Evolutionary conservation across 2,329 filamentous ascomycete species (phyloP).

Genomic region (Penicillium brevicompactum): DNA sequence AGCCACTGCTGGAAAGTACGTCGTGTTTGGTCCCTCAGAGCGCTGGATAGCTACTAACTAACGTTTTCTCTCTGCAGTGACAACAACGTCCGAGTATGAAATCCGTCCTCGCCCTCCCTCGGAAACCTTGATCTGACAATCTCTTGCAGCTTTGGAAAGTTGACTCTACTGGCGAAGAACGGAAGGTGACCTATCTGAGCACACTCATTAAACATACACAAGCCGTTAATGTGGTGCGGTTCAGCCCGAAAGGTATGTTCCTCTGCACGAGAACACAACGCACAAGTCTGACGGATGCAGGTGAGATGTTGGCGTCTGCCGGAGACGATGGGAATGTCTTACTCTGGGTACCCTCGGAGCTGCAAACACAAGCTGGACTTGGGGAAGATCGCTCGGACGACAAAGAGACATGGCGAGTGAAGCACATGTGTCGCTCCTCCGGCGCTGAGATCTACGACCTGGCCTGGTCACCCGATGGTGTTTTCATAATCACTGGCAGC

Average conservation of each 20-base stretch:
- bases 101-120: constrained; percentile 20
- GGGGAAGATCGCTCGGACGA: constrained; percentile 87
- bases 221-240: constrained; percentile 96
- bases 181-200: constrained; percentile 87
- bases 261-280: neutral
- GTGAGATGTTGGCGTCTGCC: constrained; percentile 89
- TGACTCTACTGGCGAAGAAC: constrained; percentile 79
- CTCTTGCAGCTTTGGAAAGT: constrained; percentile 79
- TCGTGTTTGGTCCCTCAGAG: constrained; percentile 10
- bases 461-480: constrained; percentile 96
- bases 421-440: constrained; percentile 95
- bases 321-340: constrained; percentile 98
- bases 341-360: constrained; percentile 89
- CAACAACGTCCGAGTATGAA: constrained; percentile 86
- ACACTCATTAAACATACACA: constrained; percentile 93
- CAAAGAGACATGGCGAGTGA: constrained; percentile 94
- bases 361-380: constrained; percentile 65
- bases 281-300: constrained; percentile 51
- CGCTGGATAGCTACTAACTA: constrained; percentile 15
- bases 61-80: constrained; percentile 53
- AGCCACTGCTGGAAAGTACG: constrained; percentile 81
- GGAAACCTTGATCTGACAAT: constrained; percentile 39
- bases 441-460: constrained; percentile 97
- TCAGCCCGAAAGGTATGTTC: constrained; percentile 80
- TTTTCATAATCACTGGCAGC: constrained; percentile 96